Base-by-base conservation (phyloP, 352 stramenopile species). In the Thalassiosira sp. region DNA sequence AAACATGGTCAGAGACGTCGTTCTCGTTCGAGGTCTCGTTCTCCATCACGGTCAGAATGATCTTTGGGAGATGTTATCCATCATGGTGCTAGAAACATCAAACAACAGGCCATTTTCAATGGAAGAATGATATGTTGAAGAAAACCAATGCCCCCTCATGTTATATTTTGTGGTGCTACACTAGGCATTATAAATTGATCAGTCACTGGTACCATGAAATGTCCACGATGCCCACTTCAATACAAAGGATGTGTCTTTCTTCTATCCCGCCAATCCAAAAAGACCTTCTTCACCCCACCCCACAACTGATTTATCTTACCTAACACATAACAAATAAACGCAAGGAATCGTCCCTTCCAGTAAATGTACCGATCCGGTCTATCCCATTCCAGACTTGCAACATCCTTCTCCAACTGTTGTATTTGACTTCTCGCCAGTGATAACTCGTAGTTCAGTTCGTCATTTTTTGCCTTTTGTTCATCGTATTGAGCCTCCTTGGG, bases 291-390 rank as follows among this genome's bases (percentile, higher is more conserved):
- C 0, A 45, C 18, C 15, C n/a, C 42, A n/a, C 24, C 10, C 56
- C 61, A 69, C 18, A 68, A 51, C 6, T 65, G 11, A 11, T 33
- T 11, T 16, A 74, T 51, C 45, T 65, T 80, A 15, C 65, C 22
- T 8, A 62, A 40, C 8, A 69, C 35, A 57, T n/a, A 42, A 37
- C 15, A 13, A 46, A 66, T 22, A 40, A 69, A 42, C 13, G 22
- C 37, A 10, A 65, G n/a, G 28, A 80, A 37, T 24, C 33, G 33
- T 24, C 49, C 37, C 40, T 69, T 80, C 62, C 33, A 68, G 53
- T 68, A 61, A n/a, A 79, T 63, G 48, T 79, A 79, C 5, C 60
- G 25, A 57, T 79, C 61, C 6, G 70, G 70, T 45, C 70, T 67
- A 37, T 79, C 70, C 48, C 24, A 59, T 15, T 68, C 31, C 27